Base-by-base conservation (phyloP, 2,329 filamentous ascomycete genomes). In the Penicillium sp. region DNA sequence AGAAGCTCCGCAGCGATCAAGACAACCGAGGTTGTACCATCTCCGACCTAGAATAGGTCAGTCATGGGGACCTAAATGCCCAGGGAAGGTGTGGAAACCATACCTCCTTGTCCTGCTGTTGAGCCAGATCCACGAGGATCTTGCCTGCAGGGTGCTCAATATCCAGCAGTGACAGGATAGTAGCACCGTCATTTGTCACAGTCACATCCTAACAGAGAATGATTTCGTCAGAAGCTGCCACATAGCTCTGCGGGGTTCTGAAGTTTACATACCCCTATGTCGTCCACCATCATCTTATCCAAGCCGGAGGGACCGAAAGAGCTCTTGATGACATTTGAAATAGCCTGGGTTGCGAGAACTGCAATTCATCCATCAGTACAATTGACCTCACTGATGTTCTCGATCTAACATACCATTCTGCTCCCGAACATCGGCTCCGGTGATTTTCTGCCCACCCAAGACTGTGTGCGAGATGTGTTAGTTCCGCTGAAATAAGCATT, bases 271-370 rank as follows among this genome's bases (percentile, higher is more conserved):
- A 89, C 86, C 66, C 93, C 93, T 70, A 98, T 97, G 69, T 98
- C 93, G 74, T 98, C 93, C 62, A 98, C 93, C 93, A 98, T 97
- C 93, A 98, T 98, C 81, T 98, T 98, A 71, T 98, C 93, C 58
- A 98, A 80, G 40, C 93, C 93, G 53, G 89, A 95, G 42, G 93
- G 93, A 46, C 93, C 93, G 68, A 98, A 98, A 13, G 93, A 98
- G 72, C 88, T 95, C 78, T 95, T 97, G 71, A 98, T 89, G 50
- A 98, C 90, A 82, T 97, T 98, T 63, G 93, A 86, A 65, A 98
- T 97, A 49, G 91, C 89, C 70, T 96, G 89, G 37, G 93, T 97
- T 59, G 93, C 93, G 59, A 89, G 82, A 40, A 97, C 93, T 90
- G 65, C 34, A 51, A 32, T 11, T 3, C n/a, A 27, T 55, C 28